Evolutionary conservation across 306 rosid species (phyloP).

Genomic region (Cicer yamashitae): DNA sequence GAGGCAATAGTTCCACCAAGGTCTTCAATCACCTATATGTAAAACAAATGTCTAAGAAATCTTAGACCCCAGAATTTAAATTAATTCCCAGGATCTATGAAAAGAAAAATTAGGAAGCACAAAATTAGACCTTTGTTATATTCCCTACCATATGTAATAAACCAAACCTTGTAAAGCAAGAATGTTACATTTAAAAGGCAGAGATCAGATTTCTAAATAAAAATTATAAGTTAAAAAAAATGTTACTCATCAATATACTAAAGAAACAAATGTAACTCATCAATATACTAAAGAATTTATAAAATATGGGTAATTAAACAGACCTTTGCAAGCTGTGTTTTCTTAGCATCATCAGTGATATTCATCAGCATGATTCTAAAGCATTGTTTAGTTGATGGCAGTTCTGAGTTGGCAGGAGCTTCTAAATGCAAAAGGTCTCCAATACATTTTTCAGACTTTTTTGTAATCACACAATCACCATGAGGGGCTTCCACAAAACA

Average conservation of each 20-base stretch:
- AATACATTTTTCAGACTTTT: slow-evolving; percentile 47
- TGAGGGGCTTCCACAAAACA: slow-evolving; percentile 50
- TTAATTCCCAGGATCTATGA: slow-evolving; percentile 21
- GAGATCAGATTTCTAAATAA: background rate
- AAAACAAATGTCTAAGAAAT: slow-evolving; percentile 31
- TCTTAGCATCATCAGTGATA: slow-evolving; percentile 78
- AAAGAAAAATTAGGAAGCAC: slow-evolving; percentile 20
- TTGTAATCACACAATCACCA: slow-evolving; percentile 47
- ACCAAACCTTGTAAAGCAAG: slow-evolving; percentile 1
- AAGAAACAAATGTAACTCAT: background rate
- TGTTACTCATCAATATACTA: background rate
- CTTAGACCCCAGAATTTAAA: slow-evolving; percentile 9
- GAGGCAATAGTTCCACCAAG: slow-evolving; percentile 75
- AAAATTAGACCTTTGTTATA: background rate
- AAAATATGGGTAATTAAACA: slow-evolving; percentile 28
- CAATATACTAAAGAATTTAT: slow-evolving; percentile 32
- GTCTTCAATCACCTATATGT: too few species aligned
- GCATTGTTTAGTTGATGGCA: slow-evolving; percentile 50
- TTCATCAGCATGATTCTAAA: slow-evolving; percentile 86
- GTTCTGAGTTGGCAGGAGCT: slow-evolving; percentile 50
- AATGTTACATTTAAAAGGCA: slow-evolving; percentile 19
- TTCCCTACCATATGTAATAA: slow-evolving; percentile 30
- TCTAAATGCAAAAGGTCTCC: slow-evolving; percentile 43
- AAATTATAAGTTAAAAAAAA: background rate
- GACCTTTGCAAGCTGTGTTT: slow-evolving; percentile 73